A percentile compares a stretch with the other conserved stretches of the same genome.
Evolutionary conservation across 2,329 filamentous ascomycete species (phyloP).

Genomic region (Exophiala bonariae): DNA sequence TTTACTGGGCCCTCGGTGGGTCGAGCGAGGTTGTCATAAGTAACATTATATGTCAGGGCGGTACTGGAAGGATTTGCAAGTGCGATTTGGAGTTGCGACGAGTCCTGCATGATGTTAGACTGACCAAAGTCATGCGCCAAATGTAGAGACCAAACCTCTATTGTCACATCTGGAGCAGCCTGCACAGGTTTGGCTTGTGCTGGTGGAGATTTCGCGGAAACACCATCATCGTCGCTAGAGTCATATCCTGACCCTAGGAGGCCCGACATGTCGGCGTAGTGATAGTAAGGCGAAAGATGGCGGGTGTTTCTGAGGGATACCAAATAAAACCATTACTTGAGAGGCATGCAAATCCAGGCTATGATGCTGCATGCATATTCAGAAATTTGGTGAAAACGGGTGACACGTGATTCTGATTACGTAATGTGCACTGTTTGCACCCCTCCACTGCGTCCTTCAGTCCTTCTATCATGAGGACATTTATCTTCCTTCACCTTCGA

Average conservation of each 20-base stretch:
- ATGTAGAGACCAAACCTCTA: conserved; percentile 54
- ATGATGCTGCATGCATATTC: too few species aligned
- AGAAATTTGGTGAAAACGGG: too few species aligned
- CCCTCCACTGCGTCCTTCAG: too few species aligned
- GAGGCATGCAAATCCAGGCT: too few species aligned
- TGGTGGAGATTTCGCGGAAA: conserved; percentile 24
- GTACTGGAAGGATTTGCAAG: conserved; percentile 53
- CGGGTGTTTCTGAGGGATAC: too few species aligned
- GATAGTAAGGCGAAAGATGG: too few species aligned
- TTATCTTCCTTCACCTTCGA: too few species aligned
- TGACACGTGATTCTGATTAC: too few species aligned
- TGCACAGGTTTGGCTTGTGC: conserved; percentile 38
- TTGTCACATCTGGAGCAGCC: conserved; percentile 54
- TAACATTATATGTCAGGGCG: conserved; percentile 55
- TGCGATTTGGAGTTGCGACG: conserved; percentile 51
- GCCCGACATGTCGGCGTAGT: conserved; percentile 38
- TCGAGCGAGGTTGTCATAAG: conserved; percentile 70
- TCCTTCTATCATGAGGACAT: too few species aligned
- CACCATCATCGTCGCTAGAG: conserved; percentile 50
- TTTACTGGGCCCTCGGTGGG: conserved; percentile 69
- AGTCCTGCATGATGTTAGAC: conserved; percentile 45
- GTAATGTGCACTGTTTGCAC: too few species aligned
- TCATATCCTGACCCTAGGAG: conserved; percentile 46
- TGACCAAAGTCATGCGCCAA: conserved; percentile 13
- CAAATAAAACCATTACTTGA: too few species aligned